A percentile compares a stretch with the other conserved stretches of the same genome.
phyloP scores from a whole-genome alignment of 1,139 yeast genomes.

The Magnusiomyces paraingens region DNA sequence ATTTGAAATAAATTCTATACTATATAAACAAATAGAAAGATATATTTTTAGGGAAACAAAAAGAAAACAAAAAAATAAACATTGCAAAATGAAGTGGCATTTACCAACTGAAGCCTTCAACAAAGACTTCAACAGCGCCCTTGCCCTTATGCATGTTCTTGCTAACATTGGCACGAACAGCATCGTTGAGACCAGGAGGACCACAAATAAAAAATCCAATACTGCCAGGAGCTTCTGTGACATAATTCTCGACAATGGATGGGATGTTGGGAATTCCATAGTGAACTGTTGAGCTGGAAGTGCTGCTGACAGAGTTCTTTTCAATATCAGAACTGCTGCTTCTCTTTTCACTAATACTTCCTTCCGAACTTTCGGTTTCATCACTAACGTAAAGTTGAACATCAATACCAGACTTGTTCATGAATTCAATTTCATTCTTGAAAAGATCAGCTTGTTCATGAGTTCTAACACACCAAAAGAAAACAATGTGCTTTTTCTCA shows the following conservation, averaged over 20 bases:
- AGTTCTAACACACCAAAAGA: constrained; percentile 50
- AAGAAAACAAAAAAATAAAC: too few relatives aligned
- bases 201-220: constrained; percentile 33
- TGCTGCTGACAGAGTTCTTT: constrained; percentile 58
- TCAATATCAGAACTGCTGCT: neutral
- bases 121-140: constrained; percentile 35
- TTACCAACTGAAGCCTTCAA: constrained; percentile 41
- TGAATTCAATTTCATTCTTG: constrained; percentile 40
- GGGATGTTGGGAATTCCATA: constrained; percentile 6
- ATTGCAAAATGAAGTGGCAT: neutral
- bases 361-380: neutral
- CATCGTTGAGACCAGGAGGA: constrained; percentile 36
- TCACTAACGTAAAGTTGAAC: constrained; percentile 32
- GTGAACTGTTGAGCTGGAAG: constrained; percentile 69
- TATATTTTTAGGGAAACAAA: too few relatives aligned
- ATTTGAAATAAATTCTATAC: too few relatives aligned
- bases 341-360: neutral
- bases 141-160: constrained; percentile 15
- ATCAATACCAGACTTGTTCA: constrained; percentile 33
- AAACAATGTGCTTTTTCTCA: constrained; percentile 33
- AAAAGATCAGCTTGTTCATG: constrained; percentile 46
- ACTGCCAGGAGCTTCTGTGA: constrained; percentile 31
- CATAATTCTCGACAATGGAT: constrained; percentile 5
- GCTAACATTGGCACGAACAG: constrained; percentile 29
- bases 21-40: too few relatives aligned